Conservation (phyloP, 768 basidiomycete genomes). For the Agrocybe pediades region DNA sequence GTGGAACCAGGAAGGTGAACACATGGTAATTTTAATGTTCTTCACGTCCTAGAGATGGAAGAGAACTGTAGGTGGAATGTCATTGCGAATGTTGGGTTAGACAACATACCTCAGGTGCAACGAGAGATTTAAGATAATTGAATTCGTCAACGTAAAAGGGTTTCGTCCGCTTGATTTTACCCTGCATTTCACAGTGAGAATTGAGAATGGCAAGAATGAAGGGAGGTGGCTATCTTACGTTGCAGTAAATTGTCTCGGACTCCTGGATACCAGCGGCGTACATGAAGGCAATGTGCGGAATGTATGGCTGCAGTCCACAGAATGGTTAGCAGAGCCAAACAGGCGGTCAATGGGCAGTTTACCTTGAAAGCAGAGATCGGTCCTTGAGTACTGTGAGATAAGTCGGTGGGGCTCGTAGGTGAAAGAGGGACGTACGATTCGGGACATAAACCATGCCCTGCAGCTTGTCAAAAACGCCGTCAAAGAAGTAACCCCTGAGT, state of each 20-base stretch:
- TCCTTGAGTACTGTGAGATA: conserved; percentile 29
- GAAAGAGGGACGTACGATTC: conserved; percentile 36
- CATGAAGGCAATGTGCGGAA: conserved; percentile 49
- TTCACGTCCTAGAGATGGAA: conserved; percentile 52
- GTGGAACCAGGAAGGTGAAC: conserved; percentile 74
- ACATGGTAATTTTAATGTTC: conserved; percentile 71
- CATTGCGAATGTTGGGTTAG: not conserved
- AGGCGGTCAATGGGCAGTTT: not conserved
- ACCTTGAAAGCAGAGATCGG: conserved; percentile 56
- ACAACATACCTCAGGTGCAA: conserved; percentile 50
- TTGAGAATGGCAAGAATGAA: not conserved
- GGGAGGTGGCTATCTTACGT: conserved; percentile 25
- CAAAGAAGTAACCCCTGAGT: conserved; percentile 55
- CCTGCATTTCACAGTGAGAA: conserved; percentile 29
- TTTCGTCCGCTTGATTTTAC: conserved; percentile 62
- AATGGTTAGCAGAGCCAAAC: not conserved
- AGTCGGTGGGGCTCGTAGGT: conserved; percentile 4
- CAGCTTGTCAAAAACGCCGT: conserved; percentile 68
- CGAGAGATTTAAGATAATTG: conserved; percentile 57
- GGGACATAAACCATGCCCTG: conserved; percentile 61
- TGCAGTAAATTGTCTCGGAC: conserved; percentile 43
- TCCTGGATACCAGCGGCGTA: conserved; percentile 39
- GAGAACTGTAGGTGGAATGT: not conserved
- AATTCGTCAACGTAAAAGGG: conserved; percentile 68
- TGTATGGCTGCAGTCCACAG: conserved; percentile 35